Evolutionary conservation across 805 yeast genomes (phyloP), one percentile per base, ranked within the genome.

Genomic region (Teunomyces funiuensis): DNA sequence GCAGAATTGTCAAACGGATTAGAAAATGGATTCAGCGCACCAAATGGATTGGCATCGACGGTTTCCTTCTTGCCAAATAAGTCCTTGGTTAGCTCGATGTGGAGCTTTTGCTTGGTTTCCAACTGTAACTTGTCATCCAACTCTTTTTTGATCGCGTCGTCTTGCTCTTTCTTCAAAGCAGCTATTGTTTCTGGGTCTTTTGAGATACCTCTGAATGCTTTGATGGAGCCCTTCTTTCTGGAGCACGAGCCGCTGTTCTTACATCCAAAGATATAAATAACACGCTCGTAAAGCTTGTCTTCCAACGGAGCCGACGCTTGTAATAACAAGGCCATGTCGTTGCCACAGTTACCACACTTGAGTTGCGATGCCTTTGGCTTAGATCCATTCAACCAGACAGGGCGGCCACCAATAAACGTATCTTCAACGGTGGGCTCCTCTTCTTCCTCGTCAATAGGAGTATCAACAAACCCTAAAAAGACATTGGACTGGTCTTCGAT

Each of bases 271-370:
- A 93, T 73, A 55, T 91, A 93, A 13, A 93, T 62, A 3, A 80
- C 81, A 45, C 99, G 77, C 53, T 88, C 96, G 56, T 90, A 88
- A 30, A 80, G 69, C 8, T 82, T 72, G 26, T 76, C 76, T 25
- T 82, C 87, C 30, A 90, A 61, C 1, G 95, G 95, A 0, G 96
- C 84, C 61, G 76, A 84, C 1, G 91, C 84, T 58, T 93, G 98
- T 1, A 83, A 62, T 22, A 90, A 66, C 34, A 91, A 63, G 10
- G 85, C 78, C 83, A 88, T 74, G 11, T 70, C 64, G 7, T 69
- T 60, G 1, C 63, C 64, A 65, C 99, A 93, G 40, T 74, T 76
- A 36, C 74, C 77, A 66, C 99, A 93, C 26, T 63, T 57, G 6
- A 83, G 54, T 14, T 79, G 58, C 3, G 73, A 74, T 1, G 66